Conservation (phyloP, 352 stramenopile genomes). For the Blastocystis sp. region DNA sequence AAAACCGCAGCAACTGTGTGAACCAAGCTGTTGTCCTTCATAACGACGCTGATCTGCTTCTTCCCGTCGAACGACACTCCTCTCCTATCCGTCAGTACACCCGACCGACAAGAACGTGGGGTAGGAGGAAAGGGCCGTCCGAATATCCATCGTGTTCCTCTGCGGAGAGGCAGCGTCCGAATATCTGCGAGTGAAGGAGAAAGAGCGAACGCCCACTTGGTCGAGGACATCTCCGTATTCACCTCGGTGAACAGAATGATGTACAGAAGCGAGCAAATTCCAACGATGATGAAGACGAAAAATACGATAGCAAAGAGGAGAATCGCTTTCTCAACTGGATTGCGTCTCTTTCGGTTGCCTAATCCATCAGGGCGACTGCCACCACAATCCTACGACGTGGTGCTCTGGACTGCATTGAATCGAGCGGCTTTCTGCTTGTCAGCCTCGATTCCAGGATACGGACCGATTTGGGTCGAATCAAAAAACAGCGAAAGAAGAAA, state of each 20-base stretch:
- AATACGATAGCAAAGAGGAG: slow-evolving; percentile 46
- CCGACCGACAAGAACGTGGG: background rate
- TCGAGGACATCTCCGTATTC: background rate
- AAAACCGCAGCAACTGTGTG: background rate
- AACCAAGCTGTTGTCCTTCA: background rate
- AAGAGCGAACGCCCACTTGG: background rate
- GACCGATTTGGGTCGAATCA: background rate
- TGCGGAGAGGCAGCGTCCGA: background rate
- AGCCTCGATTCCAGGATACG: slow-evolving; percentile 16
- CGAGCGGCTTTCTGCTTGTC: background rate
- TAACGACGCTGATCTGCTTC: background rate
- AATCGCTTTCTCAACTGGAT: slow-evolving; percentile 57
- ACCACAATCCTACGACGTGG: background rate
- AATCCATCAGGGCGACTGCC: background rate
- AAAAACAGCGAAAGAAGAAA: slow-evolving; percentile 3
- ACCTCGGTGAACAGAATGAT: slow-evolving; percentile 35
- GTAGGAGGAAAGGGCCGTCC: slow-evolving; percentile 22
- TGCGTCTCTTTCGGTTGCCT: slow-evolving; percentile 21
- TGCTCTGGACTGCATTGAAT: background rate
- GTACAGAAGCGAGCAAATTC: slow-evolving; percentile 21
- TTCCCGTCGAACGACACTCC: slow-evolving; percentile 41
- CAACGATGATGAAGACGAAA: slow-evolving; percentile 48
- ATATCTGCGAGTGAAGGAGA: background rate
- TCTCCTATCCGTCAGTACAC: background rate
- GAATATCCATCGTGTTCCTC: slow-evolving; percentile 37